Conservation (phyloP, 345 rosid species). For the Moringa oleifera region DNA sequence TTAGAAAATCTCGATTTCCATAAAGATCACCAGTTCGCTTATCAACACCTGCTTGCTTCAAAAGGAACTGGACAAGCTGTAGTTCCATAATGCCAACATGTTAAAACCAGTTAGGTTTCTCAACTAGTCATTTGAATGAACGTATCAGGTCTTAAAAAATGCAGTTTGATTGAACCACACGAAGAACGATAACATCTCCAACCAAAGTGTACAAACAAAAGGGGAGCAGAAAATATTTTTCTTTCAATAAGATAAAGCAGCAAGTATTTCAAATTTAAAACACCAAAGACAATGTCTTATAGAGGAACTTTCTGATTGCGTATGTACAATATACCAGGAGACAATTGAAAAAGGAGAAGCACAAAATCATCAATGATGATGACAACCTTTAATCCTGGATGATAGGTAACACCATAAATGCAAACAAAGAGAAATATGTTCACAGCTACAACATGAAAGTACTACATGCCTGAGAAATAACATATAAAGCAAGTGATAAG, state of each 20-base stretch:
- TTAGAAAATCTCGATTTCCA: constrained; percentile 90
- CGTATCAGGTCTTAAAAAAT: neutral
- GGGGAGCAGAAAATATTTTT: neutral
- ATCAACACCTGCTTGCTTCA: constrained; percentile 95
- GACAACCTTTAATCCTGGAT: neutral
- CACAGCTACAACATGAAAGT: neutral
- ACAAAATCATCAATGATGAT: neutral
- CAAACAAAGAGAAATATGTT: constrained; percentile 1
- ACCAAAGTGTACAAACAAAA: neutral
- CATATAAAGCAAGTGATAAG: constrained; percentile 6
- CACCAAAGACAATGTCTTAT: neutral
- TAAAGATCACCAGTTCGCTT: constrained; percentile 92
- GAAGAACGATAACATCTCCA: neutral
- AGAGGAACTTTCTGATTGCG: constrained; percentile 4
- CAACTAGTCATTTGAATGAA: no score
- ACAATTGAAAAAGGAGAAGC: neutral
- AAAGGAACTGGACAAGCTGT: constrained; percentile 92
- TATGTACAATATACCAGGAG: neutral
- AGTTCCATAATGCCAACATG: constrained; percentile 26
- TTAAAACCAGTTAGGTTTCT: constrained; percentile 10
- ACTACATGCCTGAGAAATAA: neutral
- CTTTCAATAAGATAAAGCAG: no score
- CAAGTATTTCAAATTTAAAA: no score
- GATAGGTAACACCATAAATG: neutral
- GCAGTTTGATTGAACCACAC: neutral